Evolutionary conservation across 768 basidiomycete genomes (phyloP).

Genomic region (Kondoa malvinella): DNA sequence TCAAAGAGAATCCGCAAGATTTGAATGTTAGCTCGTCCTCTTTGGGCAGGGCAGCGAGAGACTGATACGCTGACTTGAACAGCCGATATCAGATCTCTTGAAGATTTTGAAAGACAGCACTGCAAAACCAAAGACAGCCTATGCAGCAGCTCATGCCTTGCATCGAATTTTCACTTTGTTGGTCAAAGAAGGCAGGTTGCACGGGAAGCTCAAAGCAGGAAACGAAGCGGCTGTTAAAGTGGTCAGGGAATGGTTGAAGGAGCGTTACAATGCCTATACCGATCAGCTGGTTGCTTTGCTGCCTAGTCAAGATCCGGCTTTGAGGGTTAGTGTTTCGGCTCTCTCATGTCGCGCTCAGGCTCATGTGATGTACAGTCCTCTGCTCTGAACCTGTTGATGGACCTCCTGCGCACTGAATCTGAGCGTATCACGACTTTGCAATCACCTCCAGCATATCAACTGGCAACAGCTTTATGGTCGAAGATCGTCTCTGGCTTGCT

Average conservation of each 20-base stretch:
- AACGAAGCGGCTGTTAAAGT: constrained; percentile 44
- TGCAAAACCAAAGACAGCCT: constrained; percentile 43
- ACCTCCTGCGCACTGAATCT: constrained; percentile 61
- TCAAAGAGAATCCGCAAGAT: background rate
- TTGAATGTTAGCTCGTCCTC: background rate
- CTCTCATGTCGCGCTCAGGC: background rate
- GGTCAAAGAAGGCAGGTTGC: constrained; percentile 45
- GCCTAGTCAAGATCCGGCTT: constrained; percentile 55
- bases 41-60: too few relatives aligned
- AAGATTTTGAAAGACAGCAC: constrained; percentile 38
- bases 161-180: constrained; percentile 60
- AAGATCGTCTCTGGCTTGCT: constrained; percentile 32
- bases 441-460: constrained; percentile 54
- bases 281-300: constrained; percentile 52
- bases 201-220: constrained; percentile 29
- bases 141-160: constrained; percentile 61
- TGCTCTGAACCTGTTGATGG: constrained; percentile 56
- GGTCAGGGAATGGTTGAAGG: constrained; percentile 55
- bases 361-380: constrained; percentile 40
- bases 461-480: constrained; percentile 12
- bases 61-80: background rate
- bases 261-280: constrained; percentile 52
- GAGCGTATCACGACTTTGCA: constrained; percentile 44
- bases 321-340: background rate
- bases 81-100: constrained; percentile 56